Percentiles rank a stretch among this genome's conserved stretches.
Conservation (phyloP, 1,284 basidiomycete species). For the Coriolopsis trogii region DNA sequence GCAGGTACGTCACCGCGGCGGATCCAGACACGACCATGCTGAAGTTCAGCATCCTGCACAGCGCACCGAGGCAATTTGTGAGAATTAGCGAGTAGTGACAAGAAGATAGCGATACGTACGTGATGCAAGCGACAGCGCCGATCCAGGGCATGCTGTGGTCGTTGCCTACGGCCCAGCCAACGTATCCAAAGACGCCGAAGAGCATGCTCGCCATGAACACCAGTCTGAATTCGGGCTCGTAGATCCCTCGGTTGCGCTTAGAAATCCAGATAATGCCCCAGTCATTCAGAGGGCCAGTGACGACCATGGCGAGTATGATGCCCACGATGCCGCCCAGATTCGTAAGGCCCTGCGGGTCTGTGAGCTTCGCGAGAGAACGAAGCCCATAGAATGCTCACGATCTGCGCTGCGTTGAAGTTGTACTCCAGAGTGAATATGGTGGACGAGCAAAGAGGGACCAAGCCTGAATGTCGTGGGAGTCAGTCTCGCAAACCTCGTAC, state of each 20-base stretch:
- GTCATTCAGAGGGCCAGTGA: conserved; percentile 46
- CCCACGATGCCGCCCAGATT: conserved; percentile 47
- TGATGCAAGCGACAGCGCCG: conserved; percentile 45
- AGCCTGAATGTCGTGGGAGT: conserved; percentile 25
- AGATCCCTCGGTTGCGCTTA: conserved; percentile 45
- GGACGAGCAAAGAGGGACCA: conserved; percentile 44
- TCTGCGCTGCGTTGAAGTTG: conserved; percentile 41
- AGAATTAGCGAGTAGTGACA: no score
- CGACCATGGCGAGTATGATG: conserved; percentile 40
- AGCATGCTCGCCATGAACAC: conserved; percentile 45
- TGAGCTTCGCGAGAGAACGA: background rate
- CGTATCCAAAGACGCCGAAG: conserved; percentile 46
- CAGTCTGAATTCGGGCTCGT: conserved; percentile 51
- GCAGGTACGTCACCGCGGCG: conserved; percentile 46
- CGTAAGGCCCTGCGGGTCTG: conserved; percentile 35
- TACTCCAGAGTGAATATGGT: conserved; percentile 47
- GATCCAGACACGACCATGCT: conserved; percentile 45
- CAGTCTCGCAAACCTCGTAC: no score
- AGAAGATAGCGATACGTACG: no score
- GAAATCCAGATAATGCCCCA: conserved; percentile 46
- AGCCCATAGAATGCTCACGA: conserved; percentile 28
- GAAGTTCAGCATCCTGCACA: conserved; percentile 38
- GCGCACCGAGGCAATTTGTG: background rate
- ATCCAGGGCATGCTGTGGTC: conserved; percentile 47
- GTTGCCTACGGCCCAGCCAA: conserved; percentile 48